Evolutionary conservation across 2,329 filamentous ascomycete species (phyloP), one percentile per base, ranked within the genome.

Genomic region (Botrytis fragariae): DNA sequence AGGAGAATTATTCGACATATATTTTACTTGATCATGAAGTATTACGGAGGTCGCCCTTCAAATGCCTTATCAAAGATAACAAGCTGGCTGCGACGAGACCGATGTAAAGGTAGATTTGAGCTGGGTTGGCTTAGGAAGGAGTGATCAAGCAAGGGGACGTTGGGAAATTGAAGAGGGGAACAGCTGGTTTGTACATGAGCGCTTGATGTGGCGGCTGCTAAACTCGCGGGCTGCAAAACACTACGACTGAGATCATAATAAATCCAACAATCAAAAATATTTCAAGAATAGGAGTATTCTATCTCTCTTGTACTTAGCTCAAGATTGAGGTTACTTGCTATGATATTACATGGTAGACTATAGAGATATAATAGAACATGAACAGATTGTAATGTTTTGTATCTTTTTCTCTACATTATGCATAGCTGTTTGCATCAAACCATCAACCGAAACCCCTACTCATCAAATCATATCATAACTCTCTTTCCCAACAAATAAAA

Each of bases 401-500:
- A 42, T 42, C 16, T 57, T 57, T 57, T 69, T n/a, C 39, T 32
- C 45, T 51, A 37, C 35, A 68, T 68, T n/a, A 42, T n/a, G 6
- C 35, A 57, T 54, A 68, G 39, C 45, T 42, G 39, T 57, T 25
- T 69, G 48, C 57, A 69, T 42, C 10, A 42, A 68, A 37, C 64
- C 48, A 57, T 37, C n/a, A n/a, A 42, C 4, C 4, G 9, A 67
- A 22, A 32, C 5, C 5, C 65, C 37, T 37, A 25, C 37, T 42
- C 65, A 69, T 69, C 65, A 69, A 32, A 57, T 42, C 35, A 42
- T 68, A 42, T 57, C 65, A 69, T 42, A 25, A 32, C 37, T 35
- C 64, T 32, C 35, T 57, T 37, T 57, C 35, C 48, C 48, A 57
- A 32, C 29, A 69, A 57, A 42, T 6, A 57, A 69, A 57, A 69